Evolutionary conservation across 352 stramenopile species (phyloP), one percentile per base, ranked within the genome.

Genomic region (Phytopythium ostracodes): DNA sequence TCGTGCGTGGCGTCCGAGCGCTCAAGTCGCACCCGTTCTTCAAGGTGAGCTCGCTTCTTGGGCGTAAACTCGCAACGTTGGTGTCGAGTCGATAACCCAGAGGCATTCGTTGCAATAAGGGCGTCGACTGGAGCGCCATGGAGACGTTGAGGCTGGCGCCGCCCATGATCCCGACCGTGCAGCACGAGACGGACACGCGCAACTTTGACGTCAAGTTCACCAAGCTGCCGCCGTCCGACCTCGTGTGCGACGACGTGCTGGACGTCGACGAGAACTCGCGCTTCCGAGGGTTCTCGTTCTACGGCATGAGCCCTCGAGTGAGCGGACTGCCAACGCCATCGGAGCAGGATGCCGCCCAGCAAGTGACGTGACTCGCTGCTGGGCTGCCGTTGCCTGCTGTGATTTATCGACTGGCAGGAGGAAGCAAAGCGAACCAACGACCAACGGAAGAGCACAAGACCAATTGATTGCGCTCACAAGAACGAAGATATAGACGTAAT

Each of bases 11-110:
- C 33, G 91, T 99, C 8, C 85, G 97, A 29, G 96, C 87, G 25
- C 65, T 99, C 38, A 99, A 99, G 72, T 73, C 84, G 49, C 89
- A 98, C 36, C 65, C 89, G 0, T 99, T 99, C 72, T 99, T 99
- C 73, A 92, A 88, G 72, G 84, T 91, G 62, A 11, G 59, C 20
- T n/a, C 50, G 4, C 42, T 44, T 52, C 12, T 52, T 22, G 4
- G 0, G 29, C 15, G 36, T 9, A 18, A 18, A 31, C 2, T 20
- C 9, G 20, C 17, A 17, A 12, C 51, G 11, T 15, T 2, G 33
- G 33, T 38, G 33, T 38, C 33, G 33, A 38, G 33, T 7, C 15
- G 2, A 25, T 20, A 6, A 29, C 22, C 11, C 11, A 36, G 24
- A 36, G 24, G 6, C 15, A 24, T 9, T 15, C 5, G 10, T 15